Evolutionary conservation across 2,329 filamentous ascomycete species (phyloP), one percentile per base, ranked within the genome.

Genomic region (Epichloe gansuensis): DNA sequence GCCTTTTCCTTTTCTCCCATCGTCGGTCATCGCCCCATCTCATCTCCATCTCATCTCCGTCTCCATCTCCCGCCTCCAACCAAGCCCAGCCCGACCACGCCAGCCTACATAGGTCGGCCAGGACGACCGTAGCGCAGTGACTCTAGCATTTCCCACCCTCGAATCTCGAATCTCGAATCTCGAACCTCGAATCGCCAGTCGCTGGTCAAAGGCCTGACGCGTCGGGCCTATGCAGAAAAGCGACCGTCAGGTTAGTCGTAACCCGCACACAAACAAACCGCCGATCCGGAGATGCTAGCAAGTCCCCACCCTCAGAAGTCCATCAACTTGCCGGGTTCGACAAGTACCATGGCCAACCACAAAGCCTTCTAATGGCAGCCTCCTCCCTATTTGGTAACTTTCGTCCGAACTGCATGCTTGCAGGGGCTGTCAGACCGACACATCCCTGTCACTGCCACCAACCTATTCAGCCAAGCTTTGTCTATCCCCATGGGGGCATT

Each of bases 221-320:
- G 44, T 50, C 41, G 48, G 48, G 48, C 31, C 48, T 44, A 38
- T 50, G 39, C 37, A 31, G 43, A 45, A 45, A 45, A 23, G 43
- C 21, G 15, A 25, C 23, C 13, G 43, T 45, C 17, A 21, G 17
- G 17, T 21, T 21, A 21, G 17, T 21, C 12, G 21, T 45, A 31
- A 28, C 25, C 21, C 43, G 3, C 23, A 8, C 43, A 11, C 25
- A 28, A 45, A 11, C 25, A 28, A 45, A 23, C 21, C 21, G 43
- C 12, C 23, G 15, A 43, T 8, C 13, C 21, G 21, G 42, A 9
- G 21, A 44, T 44, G 42, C 17, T 21, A 28, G 17, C 21, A n/a
- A 43, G 17, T 21, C n/a, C 17, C 17, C 41, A 23, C 41, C 17
- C 31, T 13, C 31, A 28, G 4, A 12, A 43, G 38, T 44, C 25